Evolutionary conservation across 805 yeast genomes (phyloP), one percentile per base, ranked within the genome.

Genomic region (Schizosaccharomyces cryophilus): DNA sequence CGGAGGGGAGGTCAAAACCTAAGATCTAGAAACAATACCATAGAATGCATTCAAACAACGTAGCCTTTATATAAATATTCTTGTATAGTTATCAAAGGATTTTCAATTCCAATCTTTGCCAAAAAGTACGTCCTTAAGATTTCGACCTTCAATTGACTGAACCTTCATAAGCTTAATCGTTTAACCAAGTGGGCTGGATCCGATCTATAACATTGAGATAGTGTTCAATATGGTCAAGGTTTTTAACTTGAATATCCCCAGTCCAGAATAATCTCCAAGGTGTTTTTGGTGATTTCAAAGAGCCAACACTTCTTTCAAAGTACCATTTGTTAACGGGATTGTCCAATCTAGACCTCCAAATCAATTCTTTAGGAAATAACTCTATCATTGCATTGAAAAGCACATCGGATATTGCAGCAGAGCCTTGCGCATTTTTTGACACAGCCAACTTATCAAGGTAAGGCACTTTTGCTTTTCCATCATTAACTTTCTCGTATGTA

Each of bases 391-490:
- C 76, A 68, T 90, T 93, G 74, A 93, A 88, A 29, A 90, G 82
- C 26, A 93, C 80, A 69, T 93, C 98, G 0, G 98, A 96, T 15
- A 90, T 82, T 4, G 96, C 95, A 3, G 94, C 82, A 0, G 93
- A 80, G 0, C 98, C 97, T 71, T 93, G 97, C 63, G 86, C 76
- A 59, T 78, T 76, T 54, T 84, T 81, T 51, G 85, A 77, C 13
- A 93, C 95, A 0, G 97, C 97, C 73, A 93, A 87, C 70, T 93
- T 93, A 70, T 93, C 98, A 60, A 93, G 74, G 66, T 93, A 93
- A 0, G 95, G 86, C 40, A 87, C 76, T 30, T 67, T 47, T 17
- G 63, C 64, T 21, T 38, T 47, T 6, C 73, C 73, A 0, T 67
- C 63, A 3, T 70, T 67, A 0, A 69, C 63, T 54, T 64, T 62